A percentile compares a stretch with the other conserved stretches of the same genome.
Evolutionary conservation across 164 flowering plant species (phyloP).

Genomic region (Akebia trifoliata): DNA sequence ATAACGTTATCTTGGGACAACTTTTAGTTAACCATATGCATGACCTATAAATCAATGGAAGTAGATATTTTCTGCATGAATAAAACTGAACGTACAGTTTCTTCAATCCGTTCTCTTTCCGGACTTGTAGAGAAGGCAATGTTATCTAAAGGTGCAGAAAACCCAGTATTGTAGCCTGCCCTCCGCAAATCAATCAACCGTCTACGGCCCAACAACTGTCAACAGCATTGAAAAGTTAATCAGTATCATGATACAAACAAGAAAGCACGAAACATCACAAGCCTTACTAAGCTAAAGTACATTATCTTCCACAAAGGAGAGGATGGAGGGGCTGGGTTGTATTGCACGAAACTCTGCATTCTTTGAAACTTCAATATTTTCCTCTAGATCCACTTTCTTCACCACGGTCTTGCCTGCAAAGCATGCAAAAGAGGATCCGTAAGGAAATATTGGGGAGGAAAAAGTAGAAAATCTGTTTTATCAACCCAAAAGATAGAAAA

Average conservation of each 20-base stretch:
- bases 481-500: not conserved
- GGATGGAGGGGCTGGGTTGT: constrained; percentile 75
- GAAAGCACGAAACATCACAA: not conserved
- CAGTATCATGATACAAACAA: constrained; percentile 9
- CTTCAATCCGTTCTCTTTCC: constrained; percentile 85
- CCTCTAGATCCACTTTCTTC: constrained; percentile 37
- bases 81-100: constrained; percentile 50
- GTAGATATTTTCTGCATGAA: not conserved
- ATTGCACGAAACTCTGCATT: constrained; percentile 99
- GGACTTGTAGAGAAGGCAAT: constrained; percentile 62
- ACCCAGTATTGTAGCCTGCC: constrained; percentile 78
- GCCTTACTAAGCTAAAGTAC: constrained; percentile 33
- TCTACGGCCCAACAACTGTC: constrained; percentile 85
- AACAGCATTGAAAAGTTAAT: constrained; percentile 4
- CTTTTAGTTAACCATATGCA: not conserved
- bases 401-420: constrained; percentile 34
- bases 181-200: constrained; percentile 69
- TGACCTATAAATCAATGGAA: not conserved
- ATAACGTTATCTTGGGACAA: not conserved
- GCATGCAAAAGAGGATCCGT: constrained; percentile 4
- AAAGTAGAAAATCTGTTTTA: not conserved
- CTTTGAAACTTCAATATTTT: constrained; percentile 45
- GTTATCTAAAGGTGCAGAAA: constrained; percentile 83
- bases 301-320: constrained; percentile 86
- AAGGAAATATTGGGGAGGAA: not conserved